These are phyloP conservation scores for Lithospermum erythrorhizon DNA, from an alignment of 257 asterid genomes.

Conservation along the genomic window DNA sequence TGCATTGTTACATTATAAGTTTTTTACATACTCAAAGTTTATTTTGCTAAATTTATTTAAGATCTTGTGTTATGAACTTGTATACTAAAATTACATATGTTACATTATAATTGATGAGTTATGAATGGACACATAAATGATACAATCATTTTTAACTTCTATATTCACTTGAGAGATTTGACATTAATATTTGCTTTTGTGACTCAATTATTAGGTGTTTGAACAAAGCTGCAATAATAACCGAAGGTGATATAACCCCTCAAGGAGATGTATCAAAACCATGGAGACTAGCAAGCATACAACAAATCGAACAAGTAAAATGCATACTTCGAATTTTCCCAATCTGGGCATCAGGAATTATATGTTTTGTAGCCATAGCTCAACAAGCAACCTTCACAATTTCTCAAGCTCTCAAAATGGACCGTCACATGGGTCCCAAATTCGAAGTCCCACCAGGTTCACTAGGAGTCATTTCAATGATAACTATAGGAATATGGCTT, in stretches of 20 bases:
- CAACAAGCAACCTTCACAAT: constrained; percentile 72
- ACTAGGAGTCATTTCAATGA: constrained; percentile 45
- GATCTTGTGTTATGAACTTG: no score
- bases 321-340: constrained; percentile 56
- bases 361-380: constrained; percentile 54
- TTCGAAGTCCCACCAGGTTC: constrained; percentile 68
- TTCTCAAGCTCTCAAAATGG: constrained; percentile 64
- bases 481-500: constrained; percentile 56
- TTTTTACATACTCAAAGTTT: no score
- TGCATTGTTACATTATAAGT: no score
- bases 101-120: no score
- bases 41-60: no score
- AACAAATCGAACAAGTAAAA: constrained; percentile 66
- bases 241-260: constrained; percentile 35
- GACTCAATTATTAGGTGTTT: constrained; percentile 27
- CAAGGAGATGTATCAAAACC: constrained; percentile 34
- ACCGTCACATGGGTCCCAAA: constrained; percentile 56
- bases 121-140: no score
- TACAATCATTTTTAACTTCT: no score
- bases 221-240: constrained; percentile 57
- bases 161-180: no score
- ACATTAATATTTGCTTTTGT: no score
- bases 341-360: constrained; percentile 66
- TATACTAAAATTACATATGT: no score
- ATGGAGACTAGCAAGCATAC: constrained; percentile 65